Conservation (phyloP, 1,284 basidiomycete genomes). For the Apiotrichum siamense region DNA sequence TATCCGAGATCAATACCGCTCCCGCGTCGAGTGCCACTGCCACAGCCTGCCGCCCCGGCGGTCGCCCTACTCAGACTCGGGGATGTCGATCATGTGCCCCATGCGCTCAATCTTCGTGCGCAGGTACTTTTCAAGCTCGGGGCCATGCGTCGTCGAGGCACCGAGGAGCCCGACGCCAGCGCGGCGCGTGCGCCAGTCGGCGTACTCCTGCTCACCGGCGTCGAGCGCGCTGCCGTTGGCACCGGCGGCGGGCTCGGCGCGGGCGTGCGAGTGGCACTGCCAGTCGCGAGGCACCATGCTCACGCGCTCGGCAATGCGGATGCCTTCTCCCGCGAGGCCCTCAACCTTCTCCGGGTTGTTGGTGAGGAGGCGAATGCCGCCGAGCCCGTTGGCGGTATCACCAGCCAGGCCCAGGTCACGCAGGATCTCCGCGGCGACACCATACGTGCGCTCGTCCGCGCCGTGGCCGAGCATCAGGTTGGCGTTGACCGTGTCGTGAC, state of each 20-base stretch:
- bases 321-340: slow-evolving; percentile 76
- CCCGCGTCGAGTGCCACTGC: too few relatives aligned
- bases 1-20: too few relatives aligned
- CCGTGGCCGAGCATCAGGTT: slow-evolving; percentile 92
- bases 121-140: slow-evolving; percentile 91
- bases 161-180: slow-evolving; percentile 79
- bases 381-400: slow-evolving; percentile 52
- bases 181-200: slow-evolving; percentile 51
- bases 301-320: slow-evolving; percentile 75
- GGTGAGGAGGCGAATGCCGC: slow-evolving; percentile 75
- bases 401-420: slow-evolving; percentile 74
- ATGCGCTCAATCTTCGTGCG: slow-evolving; percentile 92
- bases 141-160: slow-evolving; percentile 68
- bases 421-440: slow-evolving; percentile 82
- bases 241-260: slow-evolving; percentile 11
- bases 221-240: slow-evolving; percentile 23
- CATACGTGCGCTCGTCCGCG: slow-evolving; percentile 91
- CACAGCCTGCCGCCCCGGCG: background rate
- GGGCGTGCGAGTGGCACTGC: slow-evolving; percentile 53
- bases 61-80: slow-evolving; percentile 6
- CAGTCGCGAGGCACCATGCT: slow-evolving; percentile 93
- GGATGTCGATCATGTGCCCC: slow-evolving; percentile 63
- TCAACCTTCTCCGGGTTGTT: slow-evolving; percentile 98
- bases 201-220: slow-evolving; percentile 41
- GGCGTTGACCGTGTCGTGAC: slow-evolving; percentile 95